Base-by-base conservation (phyloP, 371 early-diverging fungal genomes). In the Zopfochytrium polystomum region DNA sequence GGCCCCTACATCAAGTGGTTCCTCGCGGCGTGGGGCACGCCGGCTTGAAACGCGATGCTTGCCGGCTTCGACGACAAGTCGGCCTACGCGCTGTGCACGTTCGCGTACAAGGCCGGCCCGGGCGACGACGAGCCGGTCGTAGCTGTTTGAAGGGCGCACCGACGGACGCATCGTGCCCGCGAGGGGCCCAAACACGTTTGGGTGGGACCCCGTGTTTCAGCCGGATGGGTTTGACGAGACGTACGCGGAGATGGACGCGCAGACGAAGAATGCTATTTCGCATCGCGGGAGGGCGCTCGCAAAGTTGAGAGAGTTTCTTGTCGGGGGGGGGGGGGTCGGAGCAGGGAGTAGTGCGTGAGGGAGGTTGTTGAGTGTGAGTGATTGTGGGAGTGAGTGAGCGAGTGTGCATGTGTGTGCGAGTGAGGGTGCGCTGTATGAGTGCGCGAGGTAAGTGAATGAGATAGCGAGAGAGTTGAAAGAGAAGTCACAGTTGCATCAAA, bases 151-250 rank as follows among this genome's bases (percentile, higher is more conserved):
- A 70, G 98, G 96, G 23, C 77, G 78, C 43, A 90, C 89, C 27
- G 67, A 85, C 25, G 96, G 96, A 1, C 78, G 72, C n/a, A 93
- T 96, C 62, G 96, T 96, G 0, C 72, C 76, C 50, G 80, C 96
- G n/a, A 83, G 93, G 46, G 98, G 96, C 0, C 71, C 91, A 2
- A 68, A 74, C 11, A 69, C 73, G 54, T 95, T 96, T 79, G 98
- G 98, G 20, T 97, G 98, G 98, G 95, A 96, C 80, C 90, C 95
- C 3, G 79, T 92, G 27, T 96, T 97, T 69, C 76, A 88, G 75
- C 95, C 96, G 15, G 84, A 85, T 54, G 96, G 93, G 11, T 86
- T 79, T 62, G 77, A 85, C 43, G 56, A 76, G 63, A 91, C 91
- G 2, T 97, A 90, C 72, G 96, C 95, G n/a, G 92, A 96, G 71